Conservation (phyloP, 2,329 filamentous ascomycete species). For the Clonostachys rosea region DNA sequence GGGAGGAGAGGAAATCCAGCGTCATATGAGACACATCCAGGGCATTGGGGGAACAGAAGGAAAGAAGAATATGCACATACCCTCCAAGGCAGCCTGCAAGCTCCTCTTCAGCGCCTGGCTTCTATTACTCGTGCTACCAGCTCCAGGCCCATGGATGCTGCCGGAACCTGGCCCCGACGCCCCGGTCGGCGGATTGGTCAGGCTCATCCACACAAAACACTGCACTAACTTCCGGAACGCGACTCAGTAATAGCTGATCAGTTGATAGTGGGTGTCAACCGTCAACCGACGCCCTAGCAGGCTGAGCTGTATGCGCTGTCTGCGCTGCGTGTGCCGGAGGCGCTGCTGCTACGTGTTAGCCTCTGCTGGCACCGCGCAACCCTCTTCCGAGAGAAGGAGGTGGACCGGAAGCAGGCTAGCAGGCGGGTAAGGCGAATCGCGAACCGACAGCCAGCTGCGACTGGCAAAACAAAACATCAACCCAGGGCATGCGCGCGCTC, state of each 20-base stretch:
- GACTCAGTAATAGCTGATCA: no score
- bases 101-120: conserved; percentile 49
- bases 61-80: conserved; percentile 27
- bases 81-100: conserved; percentile 57
- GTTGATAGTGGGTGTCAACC: no score
- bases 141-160: conserved; percentile 27
- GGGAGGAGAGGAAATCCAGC: background rate
- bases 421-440: no score
- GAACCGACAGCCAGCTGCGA: no score
- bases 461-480: no score
- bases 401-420: no score
- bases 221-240: no score
- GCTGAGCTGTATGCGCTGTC: background rate
- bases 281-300: background rate
- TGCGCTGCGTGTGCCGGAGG: background rate
- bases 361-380: no score
- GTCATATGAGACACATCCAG: background rate
- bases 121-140: conserved; percentile 13
- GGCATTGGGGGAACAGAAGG: no score
- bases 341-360: background rate
- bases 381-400: no score
- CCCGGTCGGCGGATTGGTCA: conserved; percentile 48
- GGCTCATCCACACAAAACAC: conserved; percentile 32
- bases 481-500: no score
- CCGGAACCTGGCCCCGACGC: conserved; percentile 42